Conservation (phyloP, 2,329 filamentous ascomycete genomes). For the Pseudogymnoascus sp. region DNA sequence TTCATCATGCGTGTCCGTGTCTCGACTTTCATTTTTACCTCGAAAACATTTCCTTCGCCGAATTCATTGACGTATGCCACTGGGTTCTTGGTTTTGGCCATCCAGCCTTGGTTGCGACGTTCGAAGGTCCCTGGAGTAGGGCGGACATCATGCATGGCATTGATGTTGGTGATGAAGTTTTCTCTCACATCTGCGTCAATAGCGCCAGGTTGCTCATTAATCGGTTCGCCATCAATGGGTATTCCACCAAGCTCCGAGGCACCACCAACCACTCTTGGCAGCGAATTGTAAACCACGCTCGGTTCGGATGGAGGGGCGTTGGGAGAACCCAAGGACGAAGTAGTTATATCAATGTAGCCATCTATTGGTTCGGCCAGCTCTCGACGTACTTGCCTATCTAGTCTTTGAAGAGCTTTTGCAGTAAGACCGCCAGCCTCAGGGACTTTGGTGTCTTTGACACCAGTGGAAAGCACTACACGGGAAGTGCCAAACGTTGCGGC, state of each 20-base stretch:
- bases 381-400: not conserved
- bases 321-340: not conserved
- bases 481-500: not conserved
- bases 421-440: not conserved
- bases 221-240: too few species aligned
- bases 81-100: not conserved
- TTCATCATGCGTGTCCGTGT: slow-evolving; percentile 1
- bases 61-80: not conserved
- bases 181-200: not conserved
- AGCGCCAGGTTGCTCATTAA: not conserved
- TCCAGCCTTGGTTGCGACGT: not conserved
- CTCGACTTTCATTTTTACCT: not conserved
- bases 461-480: not conserved
- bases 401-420: not conserved
- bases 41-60: not conserved
- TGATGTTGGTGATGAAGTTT: not conserved
- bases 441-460: not conserved
- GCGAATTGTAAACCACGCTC: not conserved
- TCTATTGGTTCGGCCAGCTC: not conserved
- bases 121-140: not conserved
- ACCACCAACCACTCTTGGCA: too few species aligned
- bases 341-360: not conserved
- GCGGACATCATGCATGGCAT: not conserved
- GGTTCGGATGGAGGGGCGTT: not conserved
- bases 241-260: too few species aligned